phyloP scores from a whole-genome alignment of 2,329 filamentous ascomycete genomes.

The Magnaporthiopsis incrustans region DNA sequence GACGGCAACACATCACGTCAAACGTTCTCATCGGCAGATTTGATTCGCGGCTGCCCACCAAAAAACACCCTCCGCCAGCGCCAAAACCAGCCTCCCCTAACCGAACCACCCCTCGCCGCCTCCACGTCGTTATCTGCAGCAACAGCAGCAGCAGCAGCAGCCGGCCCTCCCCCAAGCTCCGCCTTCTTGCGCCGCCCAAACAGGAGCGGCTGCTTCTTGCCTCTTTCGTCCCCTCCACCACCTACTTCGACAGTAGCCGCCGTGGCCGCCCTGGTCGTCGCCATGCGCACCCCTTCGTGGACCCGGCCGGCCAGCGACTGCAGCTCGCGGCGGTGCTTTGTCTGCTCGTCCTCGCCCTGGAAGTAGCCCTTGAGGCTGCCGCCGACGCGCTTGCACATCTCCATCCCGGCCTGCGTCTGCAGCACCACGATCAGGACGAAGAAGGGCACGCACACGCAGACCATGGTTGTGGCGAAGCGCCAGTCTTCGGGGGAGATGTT shows the following conservation, averaged over 20 bases:
- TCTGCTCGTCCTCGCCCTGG: constrained; percentile 4
- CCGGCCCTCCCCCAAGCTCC: not conserved
- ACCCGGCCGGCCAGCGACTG: constrained; percentile 1
- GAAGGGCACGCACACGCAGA: constrained; percentile 49
- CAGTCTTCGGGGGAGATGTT: constrained; percentile 32
- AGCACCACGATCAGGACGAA: constrained; percentile 37
- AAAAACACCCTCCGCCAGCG: not conserved
- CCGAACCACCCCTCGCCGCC: not conserved
- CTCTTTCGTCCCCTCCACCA: not conserved
- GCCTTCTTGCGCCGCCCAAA: not conserved
- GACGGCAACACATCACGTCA: not conserved
- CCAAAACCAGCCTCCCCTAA: not conserved
- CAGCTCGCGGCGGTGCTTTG: constrained; percentile 1
- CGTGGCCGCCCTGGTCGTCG: not conserved
- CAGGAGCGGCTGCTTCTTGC: not conserved
- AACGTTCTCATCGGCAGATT: not conserved
- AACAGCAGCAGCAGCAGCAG: not conserved
- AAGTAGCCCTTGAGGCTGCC: constrained; percentile 9
- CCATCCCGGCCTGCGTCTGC: constrained; percentile 32
- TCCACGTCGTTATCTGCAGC: not conserved
- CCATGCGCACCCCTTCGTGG: not conserved
- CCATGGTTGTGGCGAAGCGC: constrained; percentile 51
- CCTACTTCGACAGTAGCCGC: not conserved
- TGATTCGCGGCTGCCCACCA: not conserved
- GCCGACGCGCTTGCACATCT: constrained; percentile 10